Percentiles rank a stretch among this genome's conserved stretches.
phyloP scores from a whole-genome alignment of 2,329 filamentous ascomycete genomes.

The Colletotrichum euphorbiae region DNA sequence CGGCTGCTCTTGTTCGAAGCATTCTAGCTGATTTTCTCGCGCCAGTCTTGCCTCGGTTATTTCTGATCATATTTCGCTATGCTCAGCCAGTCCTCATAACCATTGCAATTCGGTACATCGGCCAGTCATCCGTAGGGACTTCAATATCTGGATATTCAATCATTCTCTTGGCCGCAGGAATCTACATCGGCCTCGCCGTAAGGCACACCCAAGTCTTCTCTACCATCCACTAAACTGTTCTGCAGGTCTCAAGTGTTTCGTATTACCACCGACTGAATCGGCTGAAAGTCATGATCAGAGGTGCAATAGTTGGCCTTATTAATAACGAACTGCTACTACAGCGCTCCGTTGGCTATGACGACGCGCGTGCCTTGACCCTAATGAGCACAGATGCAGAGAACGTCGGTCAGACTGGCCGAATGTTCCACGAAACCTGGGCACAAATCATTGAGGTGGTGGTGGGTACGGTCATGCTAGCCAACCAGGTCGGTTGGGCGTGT shows the following conservation, averaged over 20 bases:
- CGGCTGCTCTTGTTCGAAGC: conserved; percentile 1
- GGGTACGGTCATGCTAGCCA: conserved; percentile 39
- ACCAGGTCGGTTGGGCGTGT: conserved; percentile 42
- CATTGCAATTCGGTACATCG: conserved; percentile 5
- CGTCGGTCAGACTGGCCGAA: conserved; percentile 25
- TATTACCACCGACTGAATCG: conserved; percentile 21
- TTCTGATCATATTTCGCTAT: conserved; percentile 26
- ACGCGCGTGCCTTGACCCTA: conserved; percentile 26
- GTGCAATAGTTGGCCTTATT: conserved; percentile 15
- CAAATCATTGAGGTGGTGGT: conserved; percentile 40
- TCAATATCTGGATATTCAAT: neutral
- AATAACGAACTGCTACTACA: conserved; percentile 11
- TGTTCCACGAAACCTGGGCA: conserved; percentile 42
- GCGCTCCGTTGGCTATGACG: neutral
- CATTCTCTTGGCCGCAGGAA: neutral
- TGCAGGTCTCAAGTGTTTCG: neutral
- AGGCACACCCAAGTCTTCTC: neutral
- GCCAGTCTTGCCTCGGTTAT: conserved; percentile 10
- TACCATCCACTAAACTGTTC: rapidly evolving
- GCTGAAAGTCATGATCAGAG: conserved; percentile 19
- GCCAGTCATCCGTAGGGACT: neutral
- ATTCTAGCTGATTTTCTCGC: conserved; percentile 8
- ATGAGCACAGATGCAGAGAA: conserved; percentile 40
- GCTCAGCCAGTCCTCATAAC: conserved; percentile 22
- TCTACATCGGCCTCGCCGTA: conserved; percentile 26